Evolutionary conservation across 2,329 filamentous ascomycete genomes (phyloP).

Genomic region (Fusarium foetens): DNA sequence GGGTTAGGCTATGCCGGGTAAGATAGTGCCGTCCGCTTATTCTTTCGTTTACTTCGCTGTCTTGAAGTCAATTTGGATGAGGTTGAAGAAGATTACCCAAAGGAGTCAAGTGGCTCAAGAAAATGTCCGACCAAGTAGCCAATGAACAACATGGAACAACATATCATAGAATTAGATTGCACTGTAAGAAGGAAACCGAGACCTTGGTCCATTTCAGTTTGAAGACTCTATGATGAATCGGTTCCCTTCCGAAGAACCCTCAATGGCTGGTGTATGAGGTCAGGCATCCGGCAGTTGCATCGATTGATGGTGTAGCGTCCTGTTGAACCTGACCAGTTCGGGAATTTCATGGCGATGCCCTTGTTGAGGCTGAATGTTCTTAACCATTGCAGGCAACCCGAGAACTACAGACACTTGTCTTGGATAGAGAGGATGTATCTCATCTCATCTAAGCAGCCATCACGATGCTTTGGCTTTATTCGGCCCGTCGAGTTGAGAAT

Average conservation of each 20-base stretch:
- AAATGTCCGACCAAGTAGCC: constrained; percentile 7
- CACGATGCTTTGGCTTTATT: constrained; percentile 16
- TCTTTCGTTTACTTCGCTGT: background rate
- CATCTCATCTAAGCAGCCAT: background rate
- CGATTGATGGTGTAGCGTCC: background rate
- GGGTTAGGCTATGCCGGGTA: background rate
- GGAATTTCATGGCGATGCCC: background rate
- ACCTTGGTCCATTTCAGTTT: background rate
- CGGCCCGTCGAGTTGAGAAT: constrained; percentile 24
- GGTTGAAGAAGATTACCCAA: background rate
- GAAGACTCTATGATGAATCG: background rate
- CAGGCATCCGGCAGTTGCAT: background rate
- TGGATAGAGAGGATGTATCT: background rate
- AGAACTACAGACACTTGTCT: background rate
- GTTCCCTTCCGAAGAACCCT: background rate
- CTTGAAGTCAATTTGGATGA: background rate
- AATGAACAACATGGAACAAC: background rate
- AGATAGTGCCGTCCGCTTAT: background rate
- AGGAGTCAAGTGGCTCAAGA: background rate
- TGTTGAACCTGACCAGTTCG: background rate
- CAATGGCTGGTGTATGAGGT: background rate
- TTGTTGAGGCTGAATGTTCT: background rate
- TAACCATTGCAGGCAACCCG: constrained; percentile 13
- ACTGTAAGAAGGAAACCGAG: background rate
- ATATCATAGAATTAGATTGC: background rate